Evolutionary conservation across 2,329 filamentous ascomycete genomes (phyloP), one percentile per base, ranked within the genome.

Genomic region (Diaporthe ampelina): DNA sequence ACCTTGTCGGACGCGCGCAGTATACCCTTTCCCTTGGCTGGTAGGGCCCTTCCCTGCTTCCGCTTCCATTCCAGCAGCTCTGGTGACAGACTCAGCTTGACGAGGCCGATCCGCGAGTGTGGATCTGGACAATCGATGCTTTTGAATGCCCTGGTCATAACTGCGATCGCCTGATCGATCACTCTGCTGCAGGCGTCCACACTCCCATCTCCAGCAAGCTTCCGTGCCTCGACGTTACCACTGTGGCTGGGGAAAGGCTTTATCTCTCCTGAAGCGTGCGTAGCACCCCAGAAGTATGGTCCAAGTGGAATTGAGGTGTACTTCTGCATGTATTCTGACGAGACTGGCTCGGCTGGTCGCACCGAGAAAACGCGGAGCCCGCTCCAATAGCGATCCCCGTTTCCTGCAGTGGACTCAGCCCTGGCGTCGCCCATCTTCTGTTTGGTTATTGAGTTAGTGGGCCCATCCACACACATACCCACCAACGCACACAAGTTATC

Each of bases 261-360:
- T 6, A 21, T 19, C 29, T 32, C 21, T 32, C 65, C 65, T 43
- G 50, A 52, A 13, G 29, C 50, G 21, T 69, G 37, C 24, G 26
- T 48, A 40, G 65, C 50, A n/a, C 65, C 65, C 65, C 65, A 69
- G 65, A 56, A 69, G n/a, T 13, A 40, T 45, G 65, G 65, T 9
- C 32, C 32, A 40, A 69, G 3, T 15, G 65, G 48, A 29, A 45
- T 29, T 6, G 50, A 45, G 50, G 29, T 69, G 50, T 50, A 69
- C 13, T 56, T 69, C 37, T 56, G 65, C 50, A 69, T 69, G 65
- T 69, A 69, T 2, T 4, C 50, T 43, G 48, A 32, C n/a, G 65
- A 69, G 32, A 69, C 32, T 26, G 65, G 65, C 15, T 37, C 24
- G 21, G 50, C 48, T 29, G 65, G 65, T 10, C 40, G 50, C 10